Evolutionary conservation across 2,329 filamentous ascomycete genomes (phyloP), one percentile per base, ranked within the genome.

Genomic region (Ceratocystis papillata): DNA sequence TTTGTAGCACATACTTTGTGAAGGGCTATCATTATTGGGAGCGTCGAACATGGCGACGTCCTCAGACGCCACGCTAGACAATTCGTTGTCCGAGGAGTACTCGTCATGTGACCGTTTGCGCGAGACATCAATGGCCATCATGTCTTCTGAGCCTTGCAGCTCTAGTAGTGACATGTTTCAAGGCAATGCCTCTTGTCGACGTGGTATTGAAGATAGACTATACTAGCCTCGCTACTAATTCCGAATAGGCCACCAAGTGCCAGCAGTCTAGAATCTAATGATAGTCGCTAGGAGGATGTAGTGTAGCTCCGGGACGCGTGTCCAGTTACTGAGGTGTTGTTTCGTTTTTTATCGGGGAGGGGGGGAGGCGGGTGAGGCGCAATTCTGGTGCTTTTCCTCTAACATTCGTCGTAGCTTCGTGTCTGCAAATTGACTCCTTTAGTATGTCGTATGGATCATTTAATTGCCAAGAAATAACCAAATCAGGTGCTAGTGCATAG

Each of bases 31-130:
- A 8, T 20, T 1, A 17, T 33, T 12, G 22, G 64, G 55, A 53
- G 65, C 68, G 28, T 68, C 65, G n/a, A 59, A 20, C 50, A 67
- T 67, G 20, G 50, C 12, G 22, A 67, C 30, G 22, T 68, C 66
- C 17, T 65, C 62, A 7, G 67, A 68, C 8, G 46, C 28, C 3
- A 63, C 45, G 37, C 65, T 67, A n/a, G 65, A 65, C 57, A 68
- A 6, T 7, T 71, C 64, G 25, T 73, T 68, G 28, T 76, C 73
- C 8, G 72, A 74, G 2, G 76, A 70, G 68, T 76, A 81, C 41
- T 80, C 77, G 50, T 79, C 75, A 69, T 80, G 78, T 53, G 73
- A 77, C 67, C 79, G 74, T 72, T 83, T 82, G 63, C 76, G 75
- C 61, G 74, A 73, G 33, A 73, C 73, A 63, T 80, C 78, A 28